Evolutionary conservation across 78 protist species (phyloP), one percentile per base, ranked within the genome.

Genomic region (Polysphondylium violaceum): DNA sequence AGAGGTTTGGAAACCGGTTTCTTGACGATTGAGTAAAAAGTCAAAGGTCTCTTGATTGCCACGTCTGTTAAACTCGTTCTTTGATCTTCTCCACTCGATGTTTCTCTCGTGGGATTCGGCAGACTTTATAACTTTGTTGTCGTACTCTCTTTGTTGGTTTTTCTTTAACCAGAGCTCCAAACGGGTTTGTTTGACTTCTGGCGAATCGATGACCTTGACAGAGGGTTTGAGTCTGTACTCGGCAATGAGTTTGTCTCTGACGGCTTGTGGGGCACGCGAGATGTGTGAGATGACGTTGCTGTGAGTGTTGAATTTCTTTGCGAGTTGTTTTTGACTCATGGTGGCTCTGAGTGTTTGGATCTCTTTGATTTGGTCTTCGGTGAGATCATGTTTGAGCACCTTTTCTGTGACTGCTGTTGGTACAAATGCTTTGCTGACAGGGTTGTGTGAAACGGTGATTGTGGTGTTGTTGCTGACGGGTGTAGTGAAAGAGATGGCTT

Each of bases 41-140:
- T 78, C 76, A 51, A 36, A 78, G 6, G 88, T 36, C 33, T 78
- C 88, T 53, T 78, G 68, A 23, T 78, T 69, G 74, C 59, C 25
- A 27, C 25, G 16, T 29, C n/a, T 16, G 16, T 44, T 55, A 4
- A 5, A 7, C 25, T 38, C 69, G 17, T 65, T 69, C 44, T 47
- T 53, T 9, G 25, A 31, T 33, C 53, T n/a, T 67, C 76, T 78
- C 3, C 43, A 69, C 31, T n/a, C 4, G 12, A 14, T 47, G 1
- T 23, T 23, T 14, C 73, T 47, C n/a, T 65, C 76, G 33, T 64
- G 38, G 27, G 55, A 21, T 17, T 38, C 1, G 7, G 88, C 88
- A 12, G 68, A n/a, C 7, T 31, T 78, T 6, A 78, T 19, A 5
- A 78, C 88, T 11, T 78, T 78, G n/a, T n/a, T 31, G 16, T 78